Evolutionary conservation across 208 protist genomes (phyloP).

Genomic region (Vickermania ingenoplastis): DNA sequence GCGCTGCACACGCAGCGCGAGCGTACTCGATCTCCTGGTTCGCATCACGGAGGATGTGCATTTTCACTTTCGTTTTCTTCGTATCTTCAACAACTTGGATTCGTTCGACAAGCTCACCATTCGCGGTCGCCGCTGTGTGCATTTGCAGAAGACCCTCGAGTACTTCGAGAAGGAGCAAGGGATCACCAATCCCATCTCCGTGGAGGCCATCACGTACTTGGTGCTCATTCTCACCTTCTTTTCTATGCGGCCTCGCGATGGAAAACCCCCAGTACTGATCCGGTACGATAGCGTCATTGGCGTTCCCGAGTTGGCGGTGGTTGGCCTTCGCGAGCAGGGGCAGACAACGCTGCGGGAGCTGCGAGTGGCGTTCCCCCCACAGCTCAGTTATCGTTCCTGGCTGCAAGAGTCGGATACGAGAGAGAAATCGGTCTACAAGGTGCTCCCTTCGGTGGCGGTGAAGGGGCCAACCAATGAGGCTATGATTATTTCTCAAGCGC

Average conservation of each 20-base stretch:
- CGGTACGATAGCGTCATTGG: conserved; percentile 51
- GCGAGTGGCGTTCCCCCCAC: conserved; percentile 77
- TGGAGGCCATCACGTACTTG: conserved; percentile 70
- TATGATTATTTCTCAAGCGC: conserved; percentile 87
- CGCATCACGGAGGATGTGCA: conserved; percentile 70
- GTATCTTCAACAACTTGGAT: conserved; percentile 57
- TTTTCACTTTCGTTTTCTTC: conserved; percentile 81
- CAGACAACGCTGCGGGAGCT: conserved; percentile 60
- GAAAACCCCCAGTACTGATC: conserved; percentile 45
- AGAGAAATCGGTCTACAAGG: conserved; percentile 87
- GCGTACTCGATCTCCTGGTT: conserved; percentile 59
- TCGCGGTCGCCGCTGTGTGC: conserved; percentile 42
- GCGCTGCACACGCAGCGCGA: conserved; percentile 56
- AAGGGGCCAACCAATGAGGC: conserved; percentile 83
- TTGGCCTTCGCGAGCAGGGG: conserved; percentile 59
- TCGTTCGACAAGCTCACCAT: conserved; percentile 58
- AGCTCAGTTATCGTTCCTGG: conserved; percentile 88
- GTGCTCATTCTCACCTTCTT: conserved; percentile 73
- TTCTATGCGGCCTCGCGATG: conserved; percentile 32
- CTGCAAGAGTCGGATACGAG: conserved; percentile 81
- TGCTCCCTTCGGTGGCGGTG: conserved; percentile 81
- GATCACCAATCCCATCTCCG: conserved; percentile 36
- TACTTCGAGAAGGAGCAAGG: conserved; percentile 80
- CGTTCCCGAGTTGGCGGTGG: conserved; percentile 41
- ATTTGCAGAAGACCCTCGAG: conserved; percentile 75